Evolutionary conservation across 495 filamentous ascomycete genomes (phyloP).

Genomic region (Talaromyces trachyspermus): DNA sequence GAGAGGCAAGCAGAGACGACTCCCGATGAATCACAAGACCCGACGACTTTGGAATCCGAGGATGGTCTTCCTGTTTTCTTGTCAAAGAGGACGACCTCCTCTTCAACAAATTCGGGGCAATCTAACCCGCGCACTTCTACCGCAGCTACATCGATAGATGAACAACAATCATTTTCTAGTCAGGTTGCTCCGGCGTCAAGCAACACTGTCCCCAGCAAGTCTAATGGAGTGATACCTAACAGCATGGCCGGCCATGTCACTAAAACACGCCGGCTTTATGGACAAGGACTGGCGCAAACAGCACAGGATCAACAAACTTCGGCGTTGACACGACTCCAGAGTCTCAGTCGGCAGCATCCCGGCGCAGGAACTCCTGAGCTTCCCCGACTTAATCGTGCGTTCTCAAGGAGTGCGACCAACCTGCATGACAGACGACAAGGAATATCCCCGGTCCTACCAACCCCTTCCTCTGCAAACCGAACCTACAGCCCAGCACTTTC

Average conservation of each 20-base stretch:
- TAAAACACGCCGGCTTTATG: constrained; percentile 74
- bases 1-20: constrained; percentile 30
- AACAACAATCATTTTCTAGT: constrained; percentile 49
- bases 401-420: constrained; percentile 49
- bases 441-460: constrained; percentile 26
- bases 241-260: constrained; percentile 43
- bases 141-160: constrained; percentile 87
- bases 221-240: constrained; percentile 13
- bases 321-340: constrained; percentile 70
- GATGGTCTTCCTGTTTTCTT: constrained; percentile 62
- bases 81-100: constrained; percentile 73
- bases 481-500: constrained; percentile 47
- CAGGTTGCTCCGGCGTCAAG: constrained; percentile 10
- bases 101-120: constrained; percentile 74
- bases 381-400: constrained; percentile 28
- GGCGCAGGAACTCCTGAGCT: constrained; percentile 31
- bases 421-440: constrained; percentile 47
- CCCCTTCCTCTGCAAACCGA: constrained; percentile 22
- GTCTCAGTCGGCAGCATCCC: constrained; percentile 47
- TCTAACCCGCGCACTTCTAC: constrained; percentile 70
- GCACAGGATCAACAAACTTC: constrained; percentile 74
- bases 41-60: constrained; percentile 30
- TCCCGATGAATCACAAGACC: constrained; percentile 20
- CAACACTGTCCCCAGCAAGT: background rate
- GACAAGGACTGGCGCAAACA: constrained; percentile 73